Evolutionary conservation across 1,139 yeast genomes (phyloP).

Genomic region (Candida gigantensis): DNA sequence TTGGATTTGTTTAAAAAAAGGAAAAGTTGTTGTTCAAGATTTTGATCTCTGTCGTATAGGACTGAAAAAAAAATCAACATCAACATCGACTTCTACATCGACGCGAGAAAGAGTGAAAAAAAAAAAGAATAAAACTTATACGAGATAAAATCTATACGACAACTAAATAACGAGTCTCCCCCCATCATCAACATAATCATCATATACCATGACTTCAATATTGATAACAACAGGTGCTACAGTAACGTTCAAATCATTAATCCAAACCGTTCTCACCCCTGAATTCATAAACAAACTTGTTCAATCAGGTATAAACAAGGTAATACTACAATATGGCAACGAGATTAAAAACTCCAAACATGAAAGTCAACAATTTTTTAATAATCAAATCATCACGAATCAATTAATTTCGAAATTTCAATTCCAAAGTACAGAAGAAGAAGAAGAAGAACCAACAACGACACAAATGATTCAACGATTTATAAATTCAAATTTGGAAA

Average conservation of each 20-base stretch:
- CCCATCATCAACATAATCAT: no score
- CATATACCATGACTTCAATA: slow-evolving; percentile 12
- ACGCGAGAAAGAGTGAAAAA: slow-evolving; percentile 2
- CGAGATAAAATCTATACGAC: slow-evolving; percentile 3
- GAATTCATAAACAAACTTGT: slow-evolving; percentile 38
- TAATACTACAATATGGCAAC: slow-evolving; percentile 74
- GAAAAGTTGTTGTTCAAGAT: not conserved
- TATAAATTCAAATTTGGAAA: slow-evolving; percentile 17
- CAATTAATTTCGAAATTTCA: slow-evolving; percentile 14
- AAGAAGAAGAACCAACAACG: no score
- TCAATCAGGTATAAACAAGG: slow-evolving; percentile 32
- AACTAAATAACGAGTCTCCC: no score
- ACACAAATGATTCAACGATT: slow-evolving; percentile 4
- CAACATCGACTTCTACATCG: no score
- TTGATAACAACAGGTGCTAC: slow-evolving; percentile 76
- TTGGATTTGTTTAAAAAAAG: not conserved
- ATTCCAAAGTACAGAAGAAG: no score
- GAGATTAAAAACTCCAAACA: slow-evolving; percentile 32
- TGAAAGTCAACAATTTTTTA: slow-evolving; percentile 27
- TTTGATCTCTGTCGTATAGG: no score
- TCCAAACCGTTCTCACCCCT: slow-evolving; percentile 38
- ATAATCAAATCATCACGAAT: slow-evolving; percentile 16
- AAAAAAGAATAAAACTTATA: not conserved
- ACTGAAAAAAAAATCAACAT: no score
- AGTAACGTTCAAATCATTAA: slow-evolving; percentile 65